Base-by-base conservation (phyloP, 139 green algal species). In the Chlamydomonas schloesseri region DNA sequence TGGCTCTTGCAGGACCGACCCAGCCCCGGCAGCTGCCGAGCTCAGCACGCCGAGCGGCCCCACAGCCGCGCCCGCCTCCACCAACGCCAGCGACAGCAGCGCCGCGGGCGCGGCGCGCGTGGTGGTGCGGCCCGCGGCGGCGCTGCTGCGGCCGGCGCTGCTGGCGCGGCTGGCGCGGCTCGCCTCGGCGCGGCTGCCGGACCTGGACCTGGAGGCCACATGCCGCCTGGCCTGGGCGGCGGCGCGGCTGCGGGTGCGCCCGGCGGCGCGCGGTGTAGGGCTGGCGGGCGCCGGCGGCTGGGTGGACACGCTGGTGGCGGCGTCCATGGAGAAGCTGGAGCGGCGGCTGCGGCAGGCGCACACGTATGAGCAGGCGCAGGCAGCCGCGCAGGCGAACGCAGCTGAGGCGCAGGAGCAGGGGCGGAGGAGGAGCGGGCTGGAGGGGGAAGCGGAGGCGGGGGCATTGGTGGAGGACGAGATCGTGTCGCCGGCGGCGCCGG, bases 171-270 rank as follows among this genome's bases (percentile, higher is more conserved):
- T 85, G 33, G 13, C 57, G 9, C 31, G 31, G 11, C 29, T 26
- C 23, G 29, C 23, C 29, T 9, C n/a, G 31, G 21, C 46, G 2
- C 31, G 33, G 26, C 24, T 85, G 47, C 47, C 67, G 13, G 31
- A 85, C 15, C n/a, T 85, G 31, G 26, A 11, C 21, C 47, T 85
- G 24, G 79, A 77, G 79, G 31, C 46, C 46, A 67, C 58, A 5
- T 85, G 79, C 65, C 47, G 67, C 37, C 42, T 84, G 62, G 78
- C 64, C 62, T 84, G 28, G 28, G 78, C 78, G 21, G 64, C 31
- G 8, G 78, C 64, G 42, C 62, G 50, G 14, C 62, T 84, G 78
- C 64, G 31, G 4, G 23, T 14, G 42, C 42, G 42, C 6, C 42
- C 42, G 42, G 42, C 6, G 6, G 42, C 42, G 8, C 42, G 42